phyloP scores from a whole-genome alignment of 2,329 filamentous ascomycete species.

The Colletotrichum sp. region DNA sequence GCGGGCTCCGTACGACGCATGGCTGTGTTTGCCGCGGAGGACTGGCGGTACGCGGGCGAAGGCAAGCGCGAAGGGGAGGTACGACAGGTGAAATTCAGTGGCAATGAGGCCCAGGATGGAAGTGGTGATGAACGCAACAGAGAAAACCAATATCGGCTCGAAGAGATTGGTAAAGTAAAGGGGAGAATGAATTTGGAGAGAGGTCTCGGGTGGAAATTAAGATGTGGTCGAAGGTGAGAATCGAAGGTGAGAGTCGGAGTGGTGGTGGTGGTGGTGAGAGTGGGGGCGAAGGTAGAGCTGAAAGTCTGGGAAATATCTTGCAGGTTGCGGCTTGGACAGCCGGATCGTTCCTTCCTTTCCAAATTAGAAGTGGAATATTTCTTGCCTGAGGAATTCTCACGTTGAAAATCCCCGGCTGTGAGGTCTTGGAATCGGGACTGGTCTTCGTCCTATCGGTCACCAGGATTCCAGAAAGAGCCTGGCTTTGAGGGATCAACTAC shows the following conservation, averaged over 20 bases:
- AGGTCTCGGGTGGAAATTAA: not conserved
- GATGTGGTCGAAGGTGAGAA: not conserved
- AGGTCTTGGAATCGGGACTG: accelerated
- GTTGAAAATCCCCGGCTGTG: accelerated
- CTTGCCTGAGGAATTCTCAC: not conserved
- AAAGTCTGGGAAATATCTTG: no score
- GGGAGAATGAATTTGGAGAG: not conserved
- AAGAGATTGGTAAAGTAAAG: not conserved
- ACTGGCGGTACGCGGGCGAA: no score
- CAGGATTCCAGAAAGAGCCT: accelerated
- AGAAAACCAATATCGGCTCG: not conserved
- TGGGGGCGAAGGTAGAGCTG: no score
- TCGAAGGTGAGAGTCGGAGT: not conserved
- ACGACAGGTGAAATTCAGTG: not conserved
- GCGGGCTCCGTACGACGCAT: not conserved
- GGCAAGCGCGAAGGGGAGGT: not conserved
- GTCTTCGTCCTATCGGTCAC: not conserved
- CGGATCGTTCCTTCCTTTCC: not conserved
- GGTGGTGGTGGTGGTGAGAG: not conserved
- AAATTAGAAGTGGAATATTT: no score
- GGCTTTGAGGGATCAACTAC: not conserved
- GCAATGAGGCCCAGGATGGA: not conserved
- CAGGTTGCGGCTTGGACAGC: not conserved
- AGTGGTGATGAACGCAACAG: not conserved
- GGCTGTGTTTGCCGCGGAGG: not conserved